Evolutionary conservation across 495 filamentous ascomycete genomes (phyloP).

Genomic region (Podospora pseudopauciseta): DNA sequence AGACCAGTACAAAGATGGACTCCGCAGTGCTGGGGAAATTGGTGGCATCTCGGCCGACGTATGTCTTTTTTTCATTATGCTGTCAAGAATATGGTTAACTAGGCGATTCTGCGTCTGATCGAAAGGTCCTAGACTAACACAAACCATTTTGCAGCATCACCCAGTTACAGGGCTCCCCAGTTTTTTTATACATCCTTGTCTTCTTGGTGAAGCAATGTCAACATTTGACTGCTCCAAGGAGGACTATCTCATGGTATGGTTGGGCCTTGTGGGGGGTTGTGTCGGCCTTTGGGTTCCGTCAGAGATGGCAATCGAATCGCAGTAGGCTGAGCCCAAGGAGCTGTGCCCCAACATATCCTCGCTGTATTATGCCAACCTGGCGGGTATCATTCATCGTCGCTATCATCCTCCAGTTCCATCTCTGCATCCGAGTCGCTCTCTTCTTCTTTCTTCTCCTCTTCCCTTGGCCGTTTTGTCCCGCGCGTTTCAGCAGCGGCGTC

Average conservation of each 20-base stretch:
- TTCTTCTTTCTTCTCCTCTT: slow-evolving; percentile 59
- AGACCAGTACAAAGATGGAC: slow-evolving; percentile 50
- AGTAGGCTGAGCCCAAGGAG: neutral
- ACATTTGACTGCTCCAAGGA: slow-evolving; percentile 51
- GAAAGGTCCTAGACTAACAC: slow-evolving; percentile 44
- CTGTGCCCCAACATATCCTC: neutral
- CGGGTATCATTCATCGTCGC: slow-evolving; percentile 50
- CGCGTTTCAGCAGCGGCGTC: slow-evolving; percentile 44
- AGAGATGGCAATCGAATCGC: slow-evolving; percentile 43
- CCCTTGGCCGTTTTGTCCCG: slow-evolving; percentile 65
- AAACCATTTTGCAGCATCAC: slow-evolving; percentile 62
- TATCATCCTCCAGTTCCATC: slow-evolving; percentile 77
- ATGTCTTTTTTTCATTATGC: slow-evolving; percentile 40
- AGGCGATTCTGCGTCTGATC: slow-evolving; percentile 33
- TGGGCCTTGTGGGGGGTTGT: slow-evolving; percentile 69
- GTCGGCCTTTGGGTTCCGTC: slow-evolving; percentile 69
- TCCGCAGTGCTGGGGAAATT: slow-evolving; percentile 61
- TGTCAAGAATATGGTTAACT: slow-evolving; percentile 42
- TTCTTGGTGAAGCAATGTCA: slow-evolving; percentile 74
- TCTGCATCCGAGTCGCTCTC: slow-evolving; percentile 63
- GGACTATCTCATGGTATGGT: slow-evolving; percentile 75
- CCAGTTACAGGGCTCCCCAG: slow-evolving; percentile 67
- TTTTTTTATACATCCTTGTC: slow-evolving; percentile 84
- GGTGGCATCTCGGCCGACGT: slow-evolving; percentile 76
- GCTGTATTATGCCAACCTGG: neutral